Conservation (phyloP, 2,329 filamentous ascomycete species). For the Neopestalotiopsis sp. region DNA sequence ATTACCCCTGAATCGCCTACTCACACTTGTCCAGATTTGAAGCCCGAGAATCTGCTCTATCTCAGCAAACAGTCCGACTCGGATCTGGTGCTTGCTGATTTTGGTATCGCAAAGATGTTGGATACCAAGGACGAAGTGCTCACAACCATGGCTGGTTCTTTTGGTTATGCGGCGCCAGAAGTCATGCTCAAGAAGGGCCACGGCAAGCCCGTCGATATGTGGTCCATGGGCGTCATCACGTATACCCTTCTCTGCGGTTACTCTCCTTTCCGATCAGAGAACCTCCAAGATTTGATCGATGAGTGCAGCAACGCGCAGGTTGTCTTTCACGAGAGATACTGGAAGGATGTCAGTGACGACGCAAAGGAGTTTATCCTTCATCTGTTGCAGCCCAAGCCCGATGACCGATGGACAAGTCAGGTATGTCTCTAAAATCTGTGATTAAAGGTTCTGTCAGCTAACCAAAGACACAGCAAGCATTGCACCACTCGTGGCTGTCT, state of each 20-base stretch:
- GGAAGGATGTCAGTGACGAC: conserved; percentile 95
- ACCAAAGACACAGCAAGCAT: conserved; percentile 62
- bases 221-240: conserved; percentile 98
- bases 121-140: conserved; percentile 89
- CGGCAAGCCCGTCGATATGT: conserved; percentile 98
- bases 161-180: conserved; percentile 96
- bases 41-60: conserved; percentile 97
- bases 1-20: conserved; percentile 17
- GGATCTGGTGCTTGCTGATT: conserved; percentile 91
- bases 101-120: conserved; percentile 98
- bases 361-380: conserved; percentile 92
- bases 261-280: conserved; percentile 96
- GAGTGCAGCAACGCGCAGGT: conserved; percentile 86
- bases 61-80: conserved; percentile 79
- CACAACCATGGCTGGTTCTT: conserved; percentile 98
- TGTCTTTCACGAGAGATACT: conserved; percentile 96
- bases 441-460: too few relatives aligned
- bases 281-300: conserved; percentile 88
- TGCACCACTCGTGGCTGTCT: conserved; percentile 86
- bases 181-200: conserved; percentile 98
- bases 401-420: conserved; percentile 77
- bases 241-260: conserved; percentile 98
- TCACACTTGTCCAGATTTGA: conserved; percentile 70
- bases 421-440: conserved; percentile 48
- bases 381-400: conserved; percentile 79